Percentiles rank a stretch among this genome's conserved stretches.
phyloP scores from a whole-genome alignment of 108 stramenopile genomes.

The Cyclotella atomus region DNA sequence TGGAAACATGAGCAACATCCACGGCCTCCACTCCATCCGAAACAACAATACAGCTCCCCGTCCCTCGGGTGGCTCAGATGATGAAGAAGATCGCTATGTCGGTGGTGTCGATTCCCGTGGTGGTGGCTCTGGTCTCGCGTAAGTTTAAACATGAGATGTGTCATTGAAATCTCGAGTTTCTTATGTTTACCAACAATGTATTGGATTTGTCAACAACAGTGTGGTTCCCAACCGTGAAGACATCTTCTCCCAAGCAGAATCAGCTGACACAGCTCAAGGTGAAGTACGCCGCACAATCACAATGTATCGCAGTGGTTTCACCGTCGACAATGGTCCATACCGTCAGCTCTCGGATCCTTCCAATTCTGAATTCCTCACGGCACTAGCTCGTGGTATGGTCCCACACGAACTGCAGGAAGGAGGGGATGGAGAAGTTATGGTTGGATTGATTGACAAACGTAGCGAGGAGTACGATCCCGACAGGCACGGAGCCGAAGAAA shows the following conservation, averaged over 20 bases:
- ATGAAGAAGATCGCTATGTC: conserved; percentile 75
- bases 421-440: conserved; percentile 59
- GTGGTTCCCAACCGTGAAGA: conserved; percentile 74
- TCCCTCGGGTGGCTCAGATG: conserved; percentile 2
- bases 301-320: conserved; percentile 95
- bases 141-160: not conserved
- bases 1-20: conserved; percentile 79
- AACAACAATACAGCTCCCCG: conserved; percentile 31
- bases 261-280: conserved; percentile 11
- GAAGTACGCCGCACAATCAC: conserved; percentile 80
- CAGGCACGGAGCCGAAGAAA: conserved; percentile 60
- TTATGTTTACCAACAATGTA: not conserved
- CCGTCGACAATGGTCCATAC: conserved; percentile 94
- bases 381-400: conserved; percentile 78
- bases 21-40: conserved; percentile 74
- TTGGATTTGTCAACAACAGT: not conserved
- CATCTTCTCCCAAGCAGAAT: conserved; percentile 62
- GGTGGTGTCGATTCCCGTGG: conserved; percentile 82
- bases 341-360: conserved; percentile 87
- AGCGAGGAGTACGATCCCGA: conserved; percentile 77
- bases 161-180: not conserved
- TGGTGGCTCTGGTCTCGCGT: conserved; percentile 86
- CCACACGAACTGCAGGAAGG: conserved; percentile 64
- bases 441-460: conserved; percentile 83
- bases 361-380: conserved; percentile 87